Evolutionary conservation across 441 rosid genomes (phyloP).

Genomic region (Eruca vesicaria): DNA sequence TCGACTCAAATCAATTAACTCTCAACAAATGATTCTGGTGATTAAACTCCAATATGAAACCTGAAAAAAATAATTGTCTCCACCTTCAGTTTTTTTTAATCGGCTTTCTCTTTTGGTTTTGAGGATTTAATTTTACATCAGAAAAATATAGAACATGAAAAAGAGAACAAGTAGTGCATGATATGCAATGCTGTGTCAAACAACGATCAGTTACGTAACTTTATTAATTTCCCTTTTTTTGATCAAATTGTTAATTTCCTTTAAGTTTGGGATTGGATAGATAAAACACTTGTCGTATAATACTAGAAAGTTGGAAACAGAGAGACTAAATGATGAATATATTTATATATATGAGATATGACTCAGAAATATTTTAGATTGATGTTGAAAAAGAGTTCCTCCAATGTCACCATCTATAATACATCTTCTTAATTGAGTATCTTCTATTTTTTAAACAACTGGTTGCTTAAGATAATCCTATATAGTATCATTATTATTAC

Average conservation of each 20-base stretch:
- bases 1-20: not conserved
- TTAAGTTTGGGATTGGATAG: not conserved
- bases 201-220: constrained; percentile 23
- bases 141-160: not conserved
- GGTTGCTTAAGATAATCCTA: constrained; percentile 3
- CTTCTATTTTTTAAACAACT: not conserved
- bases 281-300: constrained; percentile 12
- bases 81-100: not conserved
- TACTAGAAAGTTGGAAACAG: not conserved
- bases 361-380: not conserved
- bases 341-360: not conserved
- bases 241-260: too few relatives aligned
- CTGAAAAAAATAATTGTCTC: too few relatives aligned
- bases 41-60: too few relatives aligned
- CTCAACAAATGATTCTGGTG: not conserved
- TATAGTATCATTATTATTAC: not conserved
- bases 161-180: not conserved
- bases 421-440: constrained; percentile 8
- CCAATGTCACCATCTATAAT: constrained; percentile 15
- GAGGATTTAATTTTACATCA: too few relatives aligned
- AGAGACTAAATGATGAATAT: not conserved
- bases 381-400: constrained; percentile 21
- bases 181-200: not conserved
- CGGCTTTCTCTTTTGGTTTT: not conserved
- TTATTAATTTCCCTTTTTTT: not conserved